Evolutionary conservation across 768 basidiomycete species (phyloP).

Genomic region (Sarcodon aspratus): DNA sequence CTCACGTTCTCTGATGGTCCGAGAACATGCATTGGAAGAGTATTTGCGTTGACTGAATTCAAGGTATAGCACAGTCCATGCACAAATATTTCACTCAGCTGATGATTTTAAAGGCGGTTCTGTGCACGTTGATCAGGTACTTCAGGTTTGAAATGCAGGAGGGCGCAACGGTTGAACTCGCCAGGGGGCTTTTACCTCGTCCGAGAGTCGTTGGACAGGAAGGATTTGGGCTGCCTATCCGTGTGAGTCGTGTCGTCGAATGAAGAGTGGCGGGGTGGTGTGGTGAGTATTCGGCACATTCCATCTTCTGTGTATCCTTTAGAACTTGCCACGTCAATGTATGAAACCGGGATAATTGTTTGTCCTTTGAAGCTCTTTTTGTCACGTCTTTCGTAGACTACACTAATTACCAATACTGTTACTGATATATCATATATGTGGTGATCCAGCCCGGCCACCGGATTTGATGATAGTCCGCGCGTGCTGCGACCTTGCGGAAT

Average conservation of each 20-base stretch:
- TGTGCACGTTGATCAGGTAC: conserved; percentile 29
- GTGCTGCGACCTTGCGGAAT: no score
- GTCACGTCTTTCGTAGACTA: no score
- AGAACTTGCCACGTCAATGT: no score
- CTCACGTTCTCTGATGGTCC: conserved; percentile 35
- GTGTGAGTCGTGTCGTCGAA: conserved; percentile 9
- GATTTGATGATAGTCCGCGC: no score
- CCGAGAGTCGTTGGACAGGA: conserved; percentile 11
- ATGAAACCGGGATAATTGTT: no score
- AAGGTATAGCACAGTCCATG: conserved; percentile 18
- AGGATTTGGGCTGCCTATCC: conserved; percentile 14
- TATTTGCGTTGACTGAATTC: conserved; percentile 29
- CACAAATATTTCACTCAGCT: not conserved
- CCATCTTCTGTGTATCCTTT: no score
- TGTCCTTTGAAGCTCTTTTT: no score
- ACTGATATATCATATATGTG: no score
- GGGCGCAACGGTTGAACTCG: conserved; percentile 17
- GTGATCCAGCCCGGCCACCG: no score
- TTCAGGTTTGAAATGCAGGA: conserved; percentile 27
- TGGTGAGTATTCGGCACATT: no score
- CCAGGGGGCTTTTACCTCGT: conserved; percentile 10
- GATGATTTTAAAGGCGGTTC: conserved; percentile 21
- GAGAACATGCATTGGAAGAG: conserved; percentile 31
- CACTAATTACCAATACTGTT: no score
- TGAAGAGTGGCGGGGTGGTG: no score